These are phyloP conservation scores for Verbascum thapsus DNA, from an alignment of 257 asterid species.

Conservation along the genomic window DNA sequence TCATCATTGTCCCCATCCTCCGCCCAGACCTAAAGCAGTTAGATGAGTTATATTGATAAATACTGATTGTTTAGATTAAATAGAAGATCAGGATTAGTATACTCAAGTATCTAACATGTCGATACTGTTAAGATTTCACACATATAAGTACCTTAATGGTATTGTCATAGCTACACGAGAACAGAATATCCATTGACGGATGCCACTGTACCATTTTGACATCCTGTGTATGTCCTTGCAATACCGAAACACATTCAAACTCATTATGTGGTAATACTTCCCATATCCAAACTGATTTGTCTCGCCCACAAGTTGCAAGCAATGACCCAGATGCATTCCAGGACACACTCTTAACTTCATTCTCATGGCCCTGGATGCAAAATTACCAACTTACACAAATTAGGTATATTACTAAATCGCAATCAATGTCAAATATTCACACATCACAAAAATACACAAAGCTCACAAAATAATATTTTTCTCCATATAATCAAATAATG, in stretches of 20 bases:
- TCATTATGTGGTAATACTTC: conserved; percentile 78
- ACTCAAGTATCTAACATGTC: conserved; percentile 11
- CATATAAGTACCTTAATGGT: conserved; percentile 61
- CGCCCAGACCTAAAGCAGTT: conserved; percentile 68
- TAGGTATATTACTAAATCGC: no score
- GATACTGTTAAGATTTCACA: neutral
- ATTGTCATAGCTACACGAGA: conserved; percentile 91
- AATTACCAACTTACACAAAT: no score
- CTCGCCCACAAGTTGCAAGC: conserved; percentile 95
- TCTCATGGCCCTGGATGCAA: conserved; percentile 84
- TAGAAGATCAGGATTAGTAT: conserved; percentile 7
- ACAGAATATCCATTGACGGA: conserved; percentile 65
- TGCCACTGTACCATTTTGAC: conserved; percentile 95
- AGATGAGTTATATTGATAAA: conserved; percentile 13
- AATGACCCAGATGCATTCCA: conserved; percentile 82
- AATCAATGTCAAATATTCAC: neutral
- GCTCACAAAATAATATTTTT: neutral
- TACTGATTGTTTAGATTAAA: conserved; percentile 8
- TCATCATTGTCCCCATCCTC: conserved; percentile 69
- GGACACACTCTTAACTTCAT: conserved; percentile 83
- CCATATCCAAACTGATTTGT: conserved; percentile 95
- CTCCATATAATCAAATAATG: neutral
- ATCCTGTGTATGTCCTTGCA: conserved; percentile 87
- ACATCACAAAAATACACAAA: neutral
- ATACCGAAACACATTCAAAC: conserved; percentile 66